Base-by-base conservation (phyloP, 768 basidiomycete genomes). In the Daedaleopsis sinensis region DNA sequence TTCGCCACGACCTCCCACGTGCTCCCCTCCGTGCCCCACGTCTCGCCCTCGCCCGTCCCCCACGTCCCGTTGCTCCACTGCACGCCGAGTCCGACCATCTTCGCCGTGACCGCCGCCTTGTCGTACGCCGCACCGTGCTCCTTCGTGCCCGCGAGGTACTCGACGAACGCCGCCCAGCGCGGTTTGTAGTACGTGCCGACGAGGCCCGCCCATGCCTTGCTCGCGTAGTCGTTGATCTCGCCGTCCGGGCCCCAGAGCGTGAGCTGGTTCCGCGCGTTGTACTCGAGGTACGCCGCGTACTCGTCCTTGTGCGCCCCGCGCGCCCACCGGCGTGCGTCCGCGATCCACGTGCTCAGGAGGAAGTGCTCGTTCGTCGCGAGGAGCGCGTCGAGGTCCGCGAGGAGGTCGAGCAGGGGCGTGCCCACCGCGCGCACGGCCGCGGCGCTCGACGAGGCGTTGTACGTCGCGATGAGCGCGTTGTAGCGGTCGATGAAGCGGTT, bases 191-290 rank as follows among this genome's bases (percentile, higher is more conserved):
- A 79, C 5, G 65, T 67, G 13, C 71, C 66, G 37, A 79, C 73
- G 51, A 79, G 72, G 4, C 78, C 77, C 0, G 71, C 74, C 77
- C 78, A 78, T 62, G 75, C 75, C 57, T 79, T 79, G n/a, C 77
- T 78, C 21, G 78, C 78, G 51, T 79, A 79, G 60, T 78, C 78
- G 56, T 74, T 72, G 71, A 76, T 77, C 68, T 79, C 66, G 16
- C 78, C 77, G 18, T 68, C 70, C 3, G 77, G 77, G 23, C 78
- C 78, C 78, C 78, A 79, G 27, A 79, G 74, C 35, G 77, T 79
- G 64, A 79, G 71, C 66, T 79, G 78, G 63, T 78, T 79, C 21
- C 77, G 68, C 18, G 78, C 76, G 50, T 73, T 70, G 57, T 76
- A 77, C 60, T 74, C 76, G 24, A 79, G 70, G 58, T 74, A 77